Base-by-base conservation (phyloP, 2,329 filamentous ascomycete genomes). In the Colletotrichum brevisporum region DNA sequence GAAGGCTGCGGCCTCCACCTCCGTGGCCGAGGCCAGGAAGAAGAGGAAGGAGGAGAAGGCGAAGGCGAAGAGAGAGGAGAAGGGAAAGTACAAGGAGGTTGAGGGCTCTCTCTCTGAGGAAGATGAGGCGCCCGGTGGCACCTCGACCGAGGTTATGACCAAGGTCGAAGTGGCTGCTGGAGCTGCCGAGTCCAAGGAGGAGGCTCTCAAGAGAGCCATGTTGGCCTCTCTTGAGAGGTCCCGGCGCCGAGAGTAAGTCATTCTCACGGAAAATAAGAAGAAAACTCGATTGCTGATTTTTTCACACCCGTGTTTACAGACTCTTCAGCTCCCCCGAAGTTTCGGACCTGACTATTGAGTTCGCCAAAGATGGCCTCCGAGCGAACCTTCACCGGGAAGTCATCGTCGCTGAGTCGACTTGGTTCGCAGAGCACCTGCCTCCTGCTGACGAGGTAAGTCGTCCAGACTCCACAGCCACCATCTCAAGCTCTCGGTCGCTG, bases 371-470 rank as follows among this genome's bases (percentile, higher is more conserved):
- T 15, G 51, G 43, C 18, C 36, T 21, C 4, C 18, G 18, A 6
- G n/a, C 55, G 10, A 15, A 18, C 9, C 48, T 24, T 9, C 80
- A 82, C 67, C 80, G 80, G 47, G 74, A 77, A 45, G 74, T 82
- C 56, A 68, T 82, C 26, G 69, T 71, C 48, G 69, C 74, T 4
- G 73, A 79, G 26, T 81, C 80, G 6, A 74, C 71, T 6, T 81
- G 76, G 75, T 77, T 82, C 56, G 74, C 75, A 5, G 73, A 77
- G n/a, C 72, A 75, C 21, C 73, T 82, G 8, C 77, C 78, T 41
- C 74, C 75, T 3, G 71, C 75, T 36, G 74, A 73, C 36, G 51
- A 69, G 51, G 78, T 81, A 72, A 70, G 74, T 26, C 12, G 27
- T 31, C 39, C 5, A 6, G 12, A 43, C 13, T 15, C 41, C 9